phyloP scores from a whole-genome alignment of 2,329 filamentous ascomycete species.

The Bisporella sp. region DNA sequence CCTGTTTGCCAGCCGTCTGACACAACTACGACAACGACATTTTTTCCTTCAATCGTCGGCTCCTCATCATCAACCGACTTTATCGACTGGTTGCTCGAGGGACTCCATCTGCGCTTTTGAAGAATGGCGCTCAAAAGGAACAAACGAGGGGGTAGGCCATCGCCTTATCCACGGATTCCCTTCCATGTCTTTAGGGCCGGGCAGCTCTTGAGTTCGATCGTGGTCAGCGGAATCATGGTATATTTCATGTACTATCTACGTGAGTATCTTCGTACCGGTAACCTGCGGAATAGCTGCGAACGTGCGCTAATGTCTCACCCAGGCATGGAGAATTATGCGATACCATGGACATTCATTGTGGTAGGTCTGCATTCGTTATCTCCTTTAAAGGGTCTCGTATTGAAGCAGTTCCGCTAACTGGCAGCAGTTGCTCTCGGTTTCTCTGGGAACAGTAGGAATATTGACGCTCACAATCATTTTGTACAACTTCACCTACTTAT shows the following conservation, averaged over 20 bases:
- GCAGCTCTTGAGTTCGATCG: slow-evolving; percentile 18
- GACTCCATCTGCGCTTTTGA: not conserved
- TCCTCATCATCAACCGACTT: too few relatives aligned
- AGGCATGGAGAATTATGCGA: slow-evolving; percentile 15
- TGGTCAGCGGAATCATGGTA: slow-evolving; percentile 21
- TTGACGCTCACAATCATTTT: slow-evolving; percentile 21
- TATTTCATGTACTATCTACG: slow-evolving; percentile 25
- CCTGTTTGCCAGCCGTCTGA: too few relatives aligned
- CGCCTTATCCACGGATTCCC: slow-evolving; percentile 20
- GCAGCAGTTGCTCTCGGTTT: slow-evolving; percentile 17
- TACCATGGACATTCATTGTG: slow-evolving; percentile 25
- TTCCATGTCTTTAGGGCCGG: slow-evolving; percentile 21
- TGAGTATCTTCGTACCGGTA: slow-evolving; percentile 5
- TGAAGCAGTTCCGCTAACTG: not conserved
- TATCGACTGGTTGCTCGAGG: too few relatives aligned
- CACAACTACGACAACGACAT: too few relatives aligned
- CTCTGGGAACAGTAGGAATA: slow-evolving; percentile 15
- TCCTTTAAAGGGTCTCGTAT: too few relatives aligned
- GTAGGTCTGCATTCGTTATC: slow-evolving; percentile 7
- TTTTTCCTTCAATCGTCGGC: too few relatives aligned
- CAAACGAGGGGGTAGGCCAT: slow-evolving; percentile 22
- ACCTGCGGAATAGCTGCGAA: not conserved
- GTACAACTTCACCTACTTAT: slow-evolving; percentile 25
- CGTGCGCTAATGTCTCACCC: not conserved
- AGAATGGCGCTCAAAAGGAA: slow-evolving; percentile 6